Evolutionary conservation across 371 early-diverging fungal species (phyloP).

Genomic region (Gilbertella persicaria): DNA sequence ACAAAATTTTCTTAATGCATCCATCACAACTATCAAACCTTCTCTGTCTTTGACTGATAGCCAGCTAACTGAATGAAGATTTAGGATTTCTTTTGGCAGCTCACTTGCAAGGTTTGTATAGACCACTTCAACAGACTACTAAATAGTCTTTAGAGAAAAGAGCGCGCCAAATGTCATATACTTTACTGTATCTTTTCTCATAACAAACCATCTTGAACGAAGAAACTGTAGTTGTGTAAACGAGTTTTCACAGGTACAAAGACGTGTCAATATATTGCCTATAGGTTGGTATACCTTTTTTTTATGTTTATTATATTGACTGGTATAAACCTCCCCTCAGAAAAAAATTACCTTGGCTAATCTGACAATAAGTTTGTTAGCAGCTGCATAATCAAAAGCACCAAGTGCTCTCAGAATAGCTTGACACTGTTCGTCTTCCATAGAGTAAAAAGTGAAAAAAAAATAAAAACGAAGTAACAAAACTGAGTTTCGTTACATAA

Average conservation of each 20-base stretch:
- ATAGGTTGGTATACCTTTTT: slow-evolving; percentile 34
- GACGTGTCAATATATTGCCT: slow-evolving; percentile 29
- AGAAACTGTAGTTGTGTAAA: slow-evolving; percentile 45
- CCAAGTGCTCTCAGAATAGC: slow-evolving; percentile 52
- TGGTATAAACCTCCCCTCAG: too few relatives aligned
- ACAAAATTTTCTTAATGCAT: slow-evolving; percentile 31
- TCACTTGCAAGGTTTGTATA: slow-evolving; percentile 40
- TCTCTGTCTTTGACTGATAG: slow-evolving; percentile 13
- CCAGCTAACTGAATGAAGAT: slow-evolving; percentile 9
- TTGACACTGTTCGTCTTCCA: slow-evolving; percentile 32
- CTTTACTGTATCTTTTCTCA: slow-evolving; percentile 50
- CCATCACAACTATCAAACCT: slow-evolving; percentile 18
- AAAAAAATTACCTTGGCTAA: slow-evolving; percentile 40
- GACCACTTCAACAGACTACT: slow-evolving; percentile 31
- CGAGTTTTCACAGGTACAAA: slow-evolving; percentile 33
- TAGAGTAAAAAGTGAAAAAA: background rate
- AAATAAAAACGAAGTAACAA: slow-evolving; percentile 2
- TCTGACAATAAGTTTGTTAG: slow-evolving; percentile 48
- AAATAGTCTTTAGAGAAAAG: too few relatives aligned
- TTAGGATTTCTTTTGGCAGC: slow-evolving; percentile 29
- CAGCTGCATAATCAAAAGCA: slow-evolving; percentile 60
- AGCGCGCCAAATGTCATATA: too few relatives aligned
- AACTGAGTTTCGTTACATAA: background rate
- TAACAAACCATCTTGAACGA: slow-evolving; percentile 47
- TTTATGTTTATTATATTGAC: background rate